Percentiles rank a stretch among this genome's conserved stretches.
Evolutionary conservation across 352 stramenopile genomes (phyloP).

Genomic region (Vaucheria bursata): DNA sequence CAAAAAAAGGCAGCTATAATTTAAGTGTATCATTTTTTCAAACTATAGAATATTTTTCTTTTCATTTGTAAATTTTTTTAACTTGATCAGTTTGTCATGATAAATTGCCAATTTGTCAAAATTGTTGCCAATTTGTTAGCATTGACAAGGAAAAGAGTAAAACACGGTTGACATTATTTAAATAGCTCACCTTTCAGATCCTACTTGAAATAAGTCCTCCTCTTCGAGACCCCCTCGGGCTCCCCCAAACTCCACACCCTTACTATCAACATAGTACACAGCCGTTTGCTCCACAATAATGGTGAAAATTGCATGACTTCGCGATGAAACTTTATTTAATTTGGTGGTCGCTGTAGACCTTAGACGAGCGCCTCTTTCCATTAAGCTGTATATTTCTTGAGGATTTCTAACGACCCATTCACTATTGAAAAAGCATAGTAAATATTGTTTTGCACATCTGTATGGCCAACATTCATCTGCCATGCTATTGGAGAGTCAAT

Average conservation of each 20-base stretch:
- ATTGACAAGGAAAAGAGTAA: no score
- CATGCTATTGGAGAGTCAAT: background rate
- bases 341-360: constrained; percentile 52
- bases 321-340: constrained; percentile 49
- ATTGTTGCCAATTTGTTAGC: no score
- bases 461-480: no score
- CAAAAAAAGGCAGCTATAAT: no score
- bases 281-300: constrained; percentile 80
- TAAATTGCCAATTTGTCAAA: no score
- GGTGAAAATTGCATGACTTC: constrained; percentile 80
- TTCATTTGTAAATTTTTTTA: no score
- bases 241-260: constrained; percentile 3
- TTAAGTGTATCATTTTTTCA: no score
- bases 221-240: background rate
- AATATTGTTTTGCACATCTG: background rate
- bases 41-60: no score
- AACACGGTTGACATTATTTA: no score
- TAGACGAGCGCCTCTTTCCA: constrained; percentile 64
- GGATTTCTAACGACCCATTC: constrained; percentile 9
- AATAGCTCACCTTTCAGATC: constrained; percentile 52
- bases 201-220: constrained; percentile 48
- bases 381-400: constrained; percentile 83
- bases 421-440: background rate
- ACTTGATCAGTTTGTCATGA: no score
- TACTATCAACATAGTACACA: background rate